These are phyloP conservation scores for Sporobolomyces phaffii DNA, from an alignment of 768 basidiomycete genomes.

Conservation along the genomic window DNA sequence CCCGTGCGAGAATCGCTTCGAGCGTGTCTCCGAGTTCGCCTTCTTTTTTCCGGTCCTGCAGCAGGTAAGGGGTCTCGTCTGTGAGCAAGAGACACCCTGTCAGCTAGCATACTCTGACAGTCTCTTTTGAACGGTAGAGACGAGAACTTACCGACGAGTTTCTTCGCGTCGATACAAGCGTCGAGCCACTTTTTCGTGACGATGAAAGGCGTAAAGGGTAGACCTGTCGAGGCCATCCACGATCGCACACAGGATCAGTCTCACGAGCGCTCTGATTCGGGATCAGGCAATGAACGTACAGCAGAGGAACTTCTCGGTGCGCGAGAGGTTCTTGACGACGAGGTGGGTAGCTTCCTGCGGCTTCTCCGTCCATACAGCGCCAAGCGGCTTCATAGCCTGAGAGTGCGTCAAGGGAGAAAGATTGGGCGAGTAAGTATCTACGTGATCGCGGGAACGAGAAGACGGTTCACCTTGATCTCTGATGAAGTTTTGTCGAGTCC, in stretches of 20 bases:
- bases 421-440: too few species aligned
- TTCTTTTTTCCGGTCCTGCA: slow-evolving; percentile 62
- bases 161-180: slow-evolving; percentile 55
- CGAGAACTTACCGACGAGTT: slow-evolving; percentile 58
- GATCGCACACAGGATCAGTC: not conserved
- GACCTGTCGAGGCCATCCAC: slow-evolving; percentile 47
- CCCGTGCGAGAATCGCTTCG: slow-evolving; percentile 56
- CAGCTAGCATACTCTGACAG: not conserved
- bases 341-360: slow-evolving; percentile 72
- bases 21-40: slow-evolving; percentile 63
- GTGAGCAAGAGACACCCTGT: not conserved
- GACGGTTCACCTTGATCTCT: slow-evolving; percentile 56
- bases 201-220: slow-evolving; percentile 60
- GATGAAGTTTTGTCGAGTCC: slow-evolving; percentile 52
- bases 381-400: slow-evolving; percentile 61
- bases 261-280: too few species aligned
- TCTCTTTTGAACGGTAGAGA: not conserved
- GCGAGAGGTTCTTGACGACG: slow-evolving; percentile 60
- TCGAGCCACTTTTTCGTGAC: slow-evolving; percentile 65
- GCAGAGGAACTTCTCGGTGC: slow-evolving; percentile 83
- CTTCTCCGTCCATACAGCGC: slow-evolving; percentile 59
- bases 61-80: slow-evolving; percentile 62
- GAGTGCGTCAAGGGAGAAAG: too few species aligned
- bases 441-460: too few species aligned
- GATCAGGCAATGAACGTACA: too few species aligned